Evolutionary conservation across 108 stramenopile genomes (phyloP), one percentile per base, ranked within the genome.

Genomic region (Skeletonema costatum): DNA sequence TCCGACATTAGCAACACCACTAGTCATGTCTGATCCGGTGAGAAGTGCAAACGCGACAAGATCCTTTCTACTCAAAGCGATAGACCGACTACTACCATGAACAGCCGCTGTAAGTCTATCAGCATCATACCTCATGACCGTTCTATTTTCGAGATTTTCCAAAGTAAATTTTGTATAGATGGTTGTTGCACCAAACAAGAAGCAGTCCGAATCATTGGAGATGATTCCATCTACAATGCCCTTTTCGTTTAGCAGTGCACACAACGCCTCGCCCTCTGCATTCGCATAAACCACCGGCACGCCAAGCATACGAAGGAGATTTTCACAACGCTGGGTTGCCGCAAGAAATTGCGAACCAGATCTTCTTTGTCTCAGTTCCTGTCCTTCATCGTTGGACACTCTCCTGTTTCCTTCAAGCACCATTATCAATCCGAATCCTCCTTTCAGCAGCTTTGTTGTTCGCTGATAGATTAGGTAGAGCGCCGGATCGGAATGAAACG

Each of bases 201-300:
- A 91, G 41, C 96, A 92, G 74, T 99, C 99, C 2, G 91, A 93
- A 83, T 99, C 99, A 67, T 98, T 98, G 2, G 97, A 96, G 21
- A 99, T 88, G 25, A 98, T 93, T 13, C 97, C 99, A 70, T 98
- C 97, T 10, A 98, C 97, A 41, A 98, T 64, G 0, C 93, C 94
- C 62, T 63, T 60, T 9, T 74, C 66, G 68, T 94, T 94, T 35
- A 97, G 77, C 36, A 93, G 74, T 46, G 97, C 96, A 75, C 98
- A 98, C 32, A 97, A 80, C 11, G 98, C 98, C 73, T 99, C 99
- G 4, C 97, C 99, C 74, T 98, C 98, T 30, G 94, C 93, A 25
- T 92, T 92, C 5, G 99, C 97, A 13, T 89, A 84, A 50, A 98
- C 76, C 38, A 96, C 98, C 4, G 95, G 90, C 30, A 98, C 87